Base-by-base conservation (phyloP, 139 green algal species). In the Chlamydomonas incerta region DNA sequence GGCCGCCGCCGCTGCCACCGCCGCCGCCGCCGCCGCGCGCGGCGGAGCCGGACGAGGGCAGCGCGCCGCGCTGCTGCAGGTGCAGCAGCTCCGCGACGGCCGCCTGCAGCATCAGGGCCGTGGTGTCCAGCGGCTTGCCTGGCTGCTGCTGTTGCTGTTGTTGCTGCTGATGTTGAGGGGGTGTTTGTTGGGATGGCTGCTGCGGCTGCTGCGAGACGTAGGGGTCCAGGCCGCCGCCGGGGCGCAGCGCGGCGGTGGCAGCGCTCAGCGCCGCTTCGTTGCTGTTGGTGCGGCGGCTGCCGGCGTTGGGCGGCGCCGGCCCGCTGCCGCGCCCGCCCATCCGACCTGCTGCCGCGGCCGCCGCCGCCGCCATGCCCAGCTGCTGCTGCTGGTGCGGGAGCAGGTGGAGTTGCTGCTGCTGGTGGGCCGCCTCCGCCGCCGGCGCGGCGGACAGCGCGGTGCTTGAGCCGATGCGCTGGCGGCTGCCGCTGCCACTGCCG, bases 81-180 rank as follows among this genome's bases (percentile, higher is more conserved):
- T 21, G 15, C n/a, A 50, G 28, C n/a, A 50, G 67, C 67, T 24
- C 67, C 1, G 9, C 67, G 3, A 50, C 82, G 63, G 82, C 82
- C 11, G 73, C 65, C 15, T 72, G 33, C 72, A 80, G 69, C 72
- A 15, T 57, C 67, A 70, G 31, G 8, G 35, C 35, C 9, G 21
- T 71, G 28, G 31, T 15, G 18, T 70, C 66, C 10, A 57, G 3
- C 1, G 35, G 65, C 65, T 75, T 66, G 24, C 72, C 55, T 14
- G n/a, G 20, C 14, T 62, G 50, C 33, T 57, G 66, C 50, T 65
- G 58, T n/a, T 82, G 74, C 35, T 82, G 74, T 24, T 70, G 35
- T n/a, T 74, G 46, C 46, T 84, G 77, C 18, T 73, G 74, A 13
- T 82, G 58, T 2, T n/a, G n/a, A n/a, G n/a, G n/a, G n/a, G n/a